Conservation (phyloP, 179 eudicot species). For the Actinidia chinensis region DNA sequence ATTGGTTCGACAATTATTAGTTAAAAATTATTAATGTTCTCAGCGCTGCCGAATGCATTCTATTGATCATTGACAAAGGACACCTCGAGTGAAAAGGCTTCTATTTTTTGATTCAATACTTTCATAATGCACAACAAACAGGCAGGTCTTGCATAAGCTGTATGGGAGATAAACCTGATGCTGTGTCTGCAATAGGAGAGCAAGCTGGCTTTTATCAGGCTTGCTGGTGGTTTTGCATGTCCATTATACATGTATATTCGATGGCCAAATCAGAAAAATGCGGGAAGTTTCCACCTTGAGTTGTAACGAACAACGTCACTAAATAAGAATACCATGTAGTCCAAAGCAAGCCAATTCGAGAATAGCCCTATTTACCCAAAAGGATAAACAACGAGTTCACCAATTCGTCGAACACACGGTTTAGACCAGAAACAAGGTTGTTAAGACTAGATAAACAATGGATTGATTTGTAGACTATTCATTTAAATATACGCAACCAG, state of each 20-base stretch:
- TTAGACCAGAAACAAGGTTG: too few relatives aligned
- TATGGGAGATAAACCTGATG: constrained; percentile 46
- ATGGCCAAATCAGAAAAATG: constrained; percentile 85
- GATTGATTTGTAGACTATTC: too few relatives aligned
- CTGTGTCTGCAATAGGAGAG: constrained; percentile 56
- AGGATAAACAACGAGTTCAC: too few relatives aligned
- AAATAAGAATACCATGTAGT: constrained; percentile 62
- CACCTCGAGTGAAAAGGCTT: too few relatives aligned
- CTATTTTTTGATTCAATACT: not conserved
- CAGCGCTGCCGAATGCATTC: too few relatives aligned
- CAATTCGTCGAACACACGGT: too few relatives aligned
- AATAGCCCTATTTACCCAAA: constrained; percentile 49
- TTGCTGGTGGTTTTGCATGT: constrained; percentile 78
- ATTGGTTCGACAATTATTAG: too few relatives aligned
- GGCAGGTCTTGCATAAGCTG: not conserved
- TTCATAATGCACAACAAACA: not conserved
- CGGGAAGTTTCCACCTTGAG: constrained; percentile 91
- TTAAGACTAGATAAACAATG: too few relatives aligned
- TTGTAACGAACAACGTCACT: constrained; percentile 82
- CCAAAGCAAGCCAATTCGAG: constrained; percentile 86
- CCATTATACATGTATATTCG: constrained; percentile 66
- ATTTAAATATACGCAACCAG: too few relatives aligned
- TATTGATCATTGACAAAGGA: too few relatives aligned
- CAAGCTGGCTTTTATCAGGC: constrained; percentile 75
- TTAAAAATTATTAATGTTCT: too few relatives aligned